Evolutionary conservation across 495 filamentous ascomycete species (phyloP).

Genomic region (Corynascus novoguineensis): DNA sequence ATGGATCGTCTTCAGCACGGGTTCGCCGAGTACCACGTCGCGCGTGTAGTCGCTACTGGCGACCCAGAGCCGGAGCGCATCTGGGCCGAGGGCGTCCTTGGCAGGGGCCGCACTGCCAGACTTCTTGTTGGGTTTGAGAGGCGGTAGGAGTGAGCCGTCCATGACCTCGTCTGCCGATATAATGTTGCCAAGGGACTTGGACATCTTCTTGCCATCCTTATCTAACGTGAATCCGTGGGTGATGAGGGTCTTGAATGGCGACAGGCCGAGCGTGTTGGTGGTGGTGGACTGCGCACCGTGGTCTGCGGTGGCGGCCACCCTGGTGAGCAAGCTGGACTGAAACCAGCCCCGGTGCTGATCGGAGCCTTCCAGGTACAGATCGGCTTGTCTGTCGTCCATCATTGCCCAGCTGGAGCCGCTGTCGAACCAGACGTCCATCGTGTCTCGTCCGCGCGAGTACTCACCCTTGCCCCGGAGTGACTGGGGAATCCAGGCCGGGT

Average conservation of each 20-base stretch:
- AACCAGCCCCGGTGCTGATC: conserved; percentile 99
- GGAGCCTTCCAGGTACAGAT: conserved; percentile 88
- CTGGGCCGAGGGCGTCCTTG: conserved; percentile 56
- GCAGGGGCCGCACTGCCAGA: conserved; percentile 13
- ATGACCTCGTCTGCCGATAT: conserved; percentile 79
- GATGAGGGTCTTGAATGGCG: conserved; percentile 76
- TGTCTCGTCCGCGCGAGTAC: conserved; percentile 80
- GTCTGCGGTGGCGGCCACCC: conserved; percentile 46
- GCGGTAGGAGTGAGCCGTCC: conserved; percentile 58
- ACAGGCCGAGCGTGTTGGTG: conserved; percentile 26
- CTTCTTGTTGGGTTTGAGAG: conserved; percentile 40
- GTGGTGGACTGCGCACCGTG: conserved; percentile 14
- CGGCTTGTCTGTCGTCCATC: conserved; percentile 55
- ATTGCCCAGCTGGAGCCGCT: conserved; percentile 92
- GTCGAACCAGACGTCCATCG: conserved; percentile 99
- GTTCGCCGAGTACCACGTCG: conserved; percentile 72
- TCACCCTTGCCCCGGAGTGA: conserved; percentile 41
- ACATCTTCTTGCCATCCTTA: conserved; percentile 89
- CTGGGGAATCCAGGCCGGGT: conserved; percentile 65
- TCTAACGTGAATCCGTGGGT: conserved; percentile 96
- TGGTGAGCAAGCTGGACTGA: conserved; percentile 94
- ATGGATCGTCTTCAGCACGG: conserved; percentile 68
- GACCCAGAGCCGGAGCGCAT: conserved; percentile 88
- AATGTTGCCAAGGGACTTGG: conserved; percentile 92
- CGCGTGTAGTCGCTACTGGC: conserved; percentile 85